phyloP scores from a whole-genome alignment of 2,329 filamentous ascomycete species.

The Hawksworthiomyces lignivorus region DNA sequence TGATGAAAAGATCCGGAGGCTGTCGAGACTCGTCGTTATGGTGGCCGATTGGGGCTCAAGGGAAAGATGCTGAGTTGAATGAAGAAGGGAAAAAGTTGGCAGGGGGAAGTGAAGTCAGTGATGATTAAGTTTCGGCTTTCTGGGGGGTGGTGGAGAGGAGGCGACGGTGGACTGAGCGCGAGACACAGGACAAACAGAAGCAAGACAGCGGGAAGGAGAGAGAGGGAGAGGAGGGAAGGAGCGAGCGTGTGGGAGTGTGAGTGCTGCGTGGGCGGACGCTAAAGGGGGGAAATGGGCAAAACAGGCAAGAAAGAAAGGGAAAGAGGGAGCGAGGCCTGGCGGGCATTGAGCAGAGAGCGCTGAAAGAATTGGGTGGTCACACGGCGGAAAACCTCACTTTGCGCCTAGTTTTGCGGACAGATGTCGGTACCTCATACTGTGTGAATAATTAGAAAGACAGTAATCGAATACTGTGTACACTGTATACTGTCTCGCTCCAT shows the following conservation, averaged over 20 bases:
- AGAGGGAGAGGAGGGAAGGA: background rate
- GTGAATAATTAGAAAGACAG: too few species aligned
- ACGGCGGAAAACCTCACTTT: slow-evolving; percentile 2
- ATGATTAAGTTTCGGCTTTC: slow-evolving; percentile 14
- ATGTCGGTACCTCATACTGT: too few species aligned
- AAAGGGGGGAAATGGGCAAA: too few species aligned
- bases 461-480: background rate
- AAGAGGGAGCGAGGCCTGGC: background rate
- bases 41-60: slow-evolving; percentile 6
- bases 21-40: background rate
- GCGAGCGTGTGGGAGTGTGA: background rate
- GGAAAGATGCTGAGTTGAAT: background rate
- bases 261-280: too few species aligned
- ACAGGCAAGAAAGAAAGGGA: background rate
- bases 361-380: too few species aligned
- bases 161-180: slow-evolving; percentile 6
- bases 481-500: background rate
- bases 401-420: slow-evolving; percentile 3
- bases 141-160: slow-evolving; percentile 1
- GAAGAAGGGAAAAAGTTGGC: slow-evolving; percentile 7
- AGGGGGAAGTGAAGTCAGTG: slow-evolving; percentile 9
- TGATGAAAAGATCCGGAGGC: too few species aligned
- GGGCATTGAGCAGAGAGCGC: too few species aligned
- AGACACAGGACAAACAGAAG: background rate
- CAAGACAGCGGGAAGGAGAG: background rate